Evolutionary conservation across 2,329 filamentous ascomycete genomes (phyloP).

Genomic region (Metarhizium robertsii): DNA sequence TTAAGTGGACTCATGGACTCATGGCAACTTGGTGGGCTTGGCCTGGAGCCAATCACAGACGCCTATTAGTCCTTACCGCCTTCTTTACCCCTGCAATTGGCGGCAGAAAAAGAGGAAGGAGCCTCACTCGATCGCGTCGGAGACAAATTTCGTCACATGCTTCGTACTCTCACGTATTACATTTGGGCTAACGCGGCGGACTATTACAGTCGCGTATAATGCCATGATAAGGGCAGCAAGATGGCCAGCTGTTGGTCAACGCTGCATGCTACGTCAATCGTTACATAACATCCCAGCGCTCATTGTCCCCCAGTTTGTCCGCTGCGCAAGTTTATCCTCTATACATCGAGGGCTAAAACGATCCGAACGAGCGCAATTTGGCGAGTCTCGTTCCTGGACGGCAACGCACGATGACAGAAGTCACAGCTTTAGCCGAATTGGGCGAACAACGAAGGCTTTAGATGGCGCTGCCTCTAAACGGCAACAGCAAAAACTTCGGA

Average conservation of each 20-base stretch:
- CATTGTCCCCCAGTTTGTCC: slow-evolving; percentile 7
- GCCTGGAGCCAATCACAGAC: background rate
- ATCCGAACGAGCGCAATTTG: slow-evolving; percentile 27
- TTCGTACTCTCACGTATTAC: background rate
- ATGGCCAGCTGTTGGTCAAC: slow-evolving; percentile 14
- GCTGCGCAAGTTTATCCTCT: slow-evolving; percentile 44
- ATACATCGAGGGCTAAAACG: slow-evolving; percentile 58
- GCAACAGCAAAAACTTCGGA: slow-evolving; percentile 37
- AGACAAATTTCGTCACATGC: background rate
- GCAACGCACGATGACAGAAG: slow-evolving; percentile 7
- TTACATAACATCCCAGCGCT: background rate
- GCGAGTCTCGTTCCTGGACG: slow-evolving; percentile 10
- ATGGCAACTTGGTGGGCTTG: no score
- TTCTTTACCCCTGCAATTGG: slow-evolving; percentile 4
- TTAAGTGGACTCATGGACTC: background rate
- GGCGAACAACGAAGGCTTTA: slow-evolving; percentile 16
- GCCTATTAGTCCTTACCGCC: slow-evolving; percentile 13
- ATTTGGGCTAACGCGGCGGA: background rate
- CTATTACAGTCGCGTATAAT: slow-evolving; percentile 9
- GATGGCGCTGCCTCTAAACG: slow-evolving; percentile 20
- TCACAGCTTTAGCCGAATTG: slow-evolving; percentile 6
- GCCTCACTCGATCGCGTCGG: background rate
- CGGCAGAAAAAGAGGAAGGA: slow-evolving; percentile 19
- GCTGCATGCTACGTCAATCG: slow-evolving; percentile 7
- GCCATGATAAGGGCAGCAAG: slow-evolving; percentile 19